A percentile compares a stretch with the other conserved stretches of the same genome.
These are phyloP conservation scores for Cryptomeria japonica DNA, from an alignment of 75 land plant genomes.

Conservation along the genomic window DNA sequence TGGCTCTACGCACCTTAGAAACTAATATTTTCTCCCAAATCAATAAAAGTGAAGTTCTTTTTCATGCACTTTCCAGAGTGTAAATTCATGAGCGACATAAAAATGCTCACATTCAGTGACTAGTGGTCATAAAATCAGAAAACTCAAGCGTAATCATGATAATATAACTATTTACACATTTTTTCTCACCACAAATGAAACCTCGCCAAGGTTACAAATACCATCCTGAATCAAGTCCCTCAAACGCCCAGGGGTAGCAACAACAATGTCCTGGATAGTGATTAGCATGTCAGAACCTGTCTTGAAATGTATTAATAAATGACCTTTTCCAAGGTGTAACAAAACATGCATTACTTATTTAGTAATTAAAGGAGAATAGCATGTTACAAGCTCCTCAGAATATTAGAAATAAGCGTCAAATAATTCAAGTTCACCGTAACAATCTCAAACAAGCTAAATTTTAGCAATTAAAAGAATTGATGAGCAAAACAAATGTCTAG, in stretches of 20 bases:
- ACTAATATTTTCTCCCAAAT: neutral
- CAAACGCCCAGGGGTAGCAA: conserved; percentile 93
- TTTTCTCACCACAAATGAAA: conserved; percentile 77
- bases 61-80: neutral
- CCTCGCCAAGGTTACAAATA: conserved; percentile 66
- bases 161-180: neutral
- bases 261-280: conserved; percentile 68
- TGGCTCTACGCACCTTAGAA: neutral
- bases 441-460: neutral
- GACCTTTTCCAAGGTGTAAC: neutral
- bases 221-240: conserved; percentile 89
- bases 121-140: neutral
- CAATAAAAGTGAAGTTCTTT: neutral
- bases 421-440: neutral
- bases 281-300: neutral
- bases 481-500: neutral
- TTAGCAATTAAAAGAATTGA: neutral
- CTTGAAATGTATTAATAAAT: neutral
- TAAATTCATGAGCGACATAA: neutral
- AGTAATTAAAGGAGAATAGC: neutral
- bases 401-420: neutral
- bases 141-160: neutral
- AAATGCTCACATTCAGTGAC: neutral
- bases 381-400: neutral
- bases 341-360: neutral